These are phyloP conservation scores for Shiraia sp. DNA, from an alignment of 2,329 filamentous ascomycete species.

Conservation along the genomic window DNA sequence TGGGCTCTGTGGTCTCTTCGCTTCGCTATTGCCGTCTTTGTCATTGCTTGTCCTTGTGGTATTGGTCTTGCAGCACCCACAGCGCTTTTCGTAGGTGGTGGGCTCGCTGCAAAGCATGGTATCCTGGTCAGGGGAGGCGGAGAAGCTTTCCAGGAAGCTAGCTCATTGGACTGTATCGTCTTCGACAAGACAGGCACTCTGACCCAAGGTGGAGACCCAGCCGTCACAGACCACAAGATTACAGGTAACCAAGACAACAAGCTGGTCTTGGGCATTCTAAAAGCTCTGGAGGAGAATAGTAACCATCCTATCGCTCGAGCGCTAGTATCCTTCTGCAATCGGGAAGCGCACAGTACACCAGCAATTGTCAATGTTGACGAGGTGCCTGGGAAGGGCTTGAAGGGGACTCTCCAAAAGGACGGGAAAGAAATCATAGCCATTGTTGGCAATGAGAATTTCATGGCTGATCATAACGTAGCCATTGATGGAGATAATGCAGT, in stretches of 20 bases:
- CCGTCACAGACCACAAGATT: constrained; percentile 62
- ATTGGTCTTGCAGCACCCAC: constrained; percentile 84
- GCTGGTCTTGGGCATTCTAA: constrained; percentile 59
- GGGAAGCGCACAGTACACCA: constrained; percentile 14
- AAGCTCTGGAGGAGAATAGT: constrained; percentile 69
- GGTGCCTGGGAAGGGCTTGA: constrained; percentile 72
- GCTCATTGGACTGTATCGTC: constrained; percentile 74
- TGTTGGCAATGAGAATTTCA: constrained; percentile 74
- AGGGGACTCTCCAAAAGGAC: constrained; percentile 55
- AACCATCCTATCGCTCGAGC: constrained; percentile 76
- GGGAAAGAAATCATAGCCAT: constrained; percentile 51
- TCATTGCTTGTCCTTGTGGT: constrained; percentile 84
- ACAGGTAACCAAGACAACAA: constrained; percentile 34
- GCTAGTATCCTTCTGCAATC: constrained; percentile 65
- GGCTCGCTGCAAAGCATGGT: constrained; percentile 76
- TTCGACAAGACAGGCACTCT: constrained; percentile 90
- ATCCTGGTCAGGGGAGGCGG: constrained; percentile 84
- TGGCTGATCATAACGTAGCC: constrained; percentile 50
- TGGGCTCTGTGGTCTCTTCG: constrained; percentile 76
- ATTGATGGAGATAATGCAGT: constrained; percentile 24
- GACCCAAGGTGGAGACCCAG: constrained; percentile 72
- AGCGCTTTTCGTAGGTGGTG: constrained; percentile 79
- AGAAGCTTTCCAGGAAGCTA: constrained; percentile 84
- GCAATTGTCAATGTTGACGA: constrained; percentile 59
- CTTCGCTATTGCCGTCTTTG: constrained; percentile 85